These are phyloP conservation scores for Fusarium irregulare DNA, from an alignment of 2,329 filamentous ascomycete genomes.

Conservation along the genomic window DNA sequence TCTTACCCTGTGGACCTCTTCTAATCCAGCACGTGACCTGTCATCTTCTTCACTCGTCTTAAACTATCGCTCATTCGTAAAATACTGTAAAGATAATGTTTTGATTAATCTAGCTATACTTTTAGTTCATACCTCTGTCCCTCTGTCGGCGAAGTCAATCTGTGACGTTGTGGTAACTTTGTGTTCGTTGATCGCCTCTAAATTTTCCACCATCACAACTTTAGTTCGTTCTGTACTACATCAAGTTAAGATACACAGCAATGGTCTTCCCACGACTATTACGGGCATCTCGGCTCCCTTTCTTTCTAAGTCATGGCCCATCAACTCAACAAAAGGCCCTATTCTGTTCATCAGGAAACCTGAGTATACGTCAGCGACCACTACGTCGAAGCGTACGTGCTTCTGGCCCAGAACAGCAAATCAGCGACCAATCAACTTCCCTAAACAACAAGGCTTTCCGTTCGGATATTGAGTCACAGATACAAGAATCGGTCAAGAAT, in stretches of 20 bases:
- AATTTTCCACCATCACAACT: background rate
- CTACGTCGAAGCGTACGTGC: background rate
- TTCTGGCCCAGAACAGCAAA: background rate
- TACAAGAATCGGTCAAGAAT: background rate
- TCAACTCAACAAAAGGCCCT: background rate
- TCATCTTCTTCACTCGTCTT: background rate
- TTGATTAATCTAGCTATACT: background rate
- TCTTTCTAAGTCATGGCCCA: no score
- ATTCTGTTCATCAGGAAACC: slow-evolving; percentile 4
- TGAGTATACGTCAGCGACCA: slow-evolving; percentile 23
- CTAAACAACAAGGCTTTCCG: background rate
- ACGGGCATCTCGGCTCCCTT: background rate
- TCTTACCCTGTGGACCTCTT: slow-evolving; percentile 24
- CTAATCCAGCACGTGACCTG: slow-evolving; percentile 20
- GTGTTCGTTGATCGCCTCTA: background rate
- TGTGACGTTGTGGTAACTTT: background rate
- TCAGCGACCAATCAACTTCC: background rate
- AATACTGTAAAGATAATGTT: background rate
- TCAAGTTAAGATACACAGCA: background rate
- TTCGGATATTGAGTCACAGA: background rate
- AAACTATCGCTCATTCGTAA: background rate
- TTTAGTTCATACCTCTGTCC: background rate
- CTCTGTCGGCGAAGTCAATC: background rate
- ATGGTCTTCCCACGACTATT: slow-evolving; percentile 8
- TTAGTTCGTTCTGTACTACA: background rate